Conservation (phyloP, 2,329 filamentous ascomycete genomes). For the Beauveria sp. region DNA sequence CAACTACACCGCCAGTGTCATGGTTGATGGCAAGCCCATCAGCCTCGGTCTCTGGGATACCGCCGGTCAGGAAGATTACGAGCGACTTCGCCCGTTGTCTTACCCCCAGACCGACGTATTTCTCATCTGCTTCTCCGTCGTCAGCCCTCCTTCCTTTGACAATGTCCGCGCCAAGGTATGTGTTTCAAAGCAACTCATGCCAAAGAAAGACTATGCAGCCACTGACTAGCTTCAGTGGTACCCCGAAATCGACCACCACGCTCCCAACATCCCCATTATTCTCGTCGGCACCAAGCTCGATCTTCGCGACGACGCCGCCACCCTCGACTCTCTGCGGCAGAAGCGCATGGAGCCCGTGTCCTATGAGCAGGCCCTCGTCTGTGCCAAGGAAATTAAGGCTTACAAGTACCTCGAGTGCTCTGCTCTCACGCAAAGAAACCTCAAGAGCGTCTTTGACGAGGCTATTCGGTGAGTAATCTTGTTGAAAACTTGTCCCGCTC, state of each 20-base stretch:
- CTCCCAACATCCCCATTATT: constrained; percentile 91
- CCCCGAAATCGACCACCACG: constrained; percentile 95
- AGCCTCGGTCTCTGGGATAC: constrained; percentile 98
- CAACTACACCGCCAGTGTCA: constrained; percentile 98
- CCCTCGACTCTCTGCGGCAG: constrained; percentile 71
- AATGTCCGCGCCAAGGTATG: constrained; percentile 97
- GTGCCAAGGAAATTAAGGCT: constrained; percentile 89
- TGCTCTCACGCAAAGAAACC: constrained; percentile 87
- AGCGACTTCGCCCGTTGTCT: constrained; percentile 85
- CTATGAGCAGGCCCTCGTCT: constrained; percentile 82
- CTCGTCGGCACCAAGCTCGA: constrained; percentile 96
- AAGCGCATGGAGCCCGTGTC: constrained; percentile 97
- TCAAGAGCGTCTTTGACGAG: constrained; percentile 98
- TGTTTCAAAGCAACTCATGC: constrained; percentile 18
- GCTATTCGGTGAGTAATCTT: constrained; percentile 72
- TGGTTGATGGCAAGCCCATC: constrained; percentile 97
- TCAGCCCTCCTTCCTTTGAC: constrained; percentile 95
- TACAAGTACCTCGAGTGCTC: constrained; percentile 99
- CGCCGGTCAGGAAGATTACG: constrained; percentile 97
- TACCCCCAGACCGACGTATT: constrained; percentile 99
- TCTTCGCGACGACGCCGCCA: constrained; percentile 79
- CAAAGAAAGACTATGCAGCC: background rate
- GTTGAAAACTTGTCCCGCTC: constrained; percentile 6
- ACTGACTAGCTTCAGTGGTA: constrained; percentile 60
- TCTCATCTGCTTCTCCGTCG: constrained; percentile 96